A percentile compares a stretch with the other conserved stretches of the same genome.
Conservation (phyloP, 2,329 filamentous ascomycete species). For the Exophiala xenobiotica region DNA sequence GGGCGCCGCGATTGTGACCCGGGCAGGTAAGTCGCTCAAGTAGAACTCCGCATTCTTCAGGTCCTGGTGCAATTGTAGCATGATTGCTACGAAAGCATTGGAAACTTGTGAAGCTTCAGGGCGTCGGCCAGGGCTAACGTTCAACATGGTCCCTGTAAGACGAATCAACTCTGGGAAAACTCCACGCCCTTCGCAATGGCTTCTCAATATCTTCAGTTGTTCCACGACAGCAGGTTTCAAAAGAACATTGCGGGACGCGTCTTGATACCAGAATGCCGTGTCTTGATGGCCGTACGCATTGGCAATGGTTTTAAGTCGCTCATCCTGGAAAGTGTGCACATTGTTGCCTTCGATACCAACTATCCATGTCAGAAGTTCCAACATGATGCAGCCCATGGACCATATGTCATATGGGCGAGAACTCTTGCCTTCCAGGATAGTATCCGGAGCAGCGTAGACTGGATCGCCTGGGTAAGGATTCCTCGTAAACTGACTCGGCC, state of each 20-base stretch:
- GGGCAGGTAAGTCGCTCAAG: not conserved
- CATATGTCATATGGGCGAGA: conserved; percentile 6
- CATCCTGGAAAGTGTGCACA: not conserved
- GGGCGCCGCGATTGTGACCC: not conserved
- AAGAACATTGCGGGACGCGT: not conserved
- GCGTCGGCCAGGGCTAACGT: not conserved
- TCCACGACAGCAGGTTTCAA: not conserved
- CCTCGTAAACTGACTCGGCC: not conserved
- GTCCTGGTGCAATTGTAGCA: not conserved
- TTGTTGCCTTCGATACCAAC: not conserved
- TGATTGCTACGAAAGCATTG: not conserved
- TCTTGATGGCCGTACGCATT: not conserved
- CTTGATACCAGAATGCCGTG: not conserved
- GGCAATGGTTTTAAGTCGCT: not conserved
- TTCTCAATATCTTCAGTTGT: not conserved
- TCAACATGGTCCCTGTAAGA: not conserved
- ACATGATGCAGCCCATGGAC: conserved; percentile 2
- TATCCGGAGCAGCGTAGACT: not conserved
- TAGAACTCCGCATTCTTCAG: not conserved
- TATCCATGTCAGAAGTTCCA: conserved; percentile 1
- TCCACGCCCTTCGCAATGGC: not conserved
- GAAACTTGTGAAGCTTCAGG: not conserved
- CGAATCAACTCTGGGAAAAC: not conserved
- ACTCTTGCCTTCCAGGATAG: not conserved
- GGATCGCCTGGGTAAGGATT: not conserved